phyloP scores from a whole-genome alignment of 345 rosid species.

The Gossypioides kirkii region DNA sequence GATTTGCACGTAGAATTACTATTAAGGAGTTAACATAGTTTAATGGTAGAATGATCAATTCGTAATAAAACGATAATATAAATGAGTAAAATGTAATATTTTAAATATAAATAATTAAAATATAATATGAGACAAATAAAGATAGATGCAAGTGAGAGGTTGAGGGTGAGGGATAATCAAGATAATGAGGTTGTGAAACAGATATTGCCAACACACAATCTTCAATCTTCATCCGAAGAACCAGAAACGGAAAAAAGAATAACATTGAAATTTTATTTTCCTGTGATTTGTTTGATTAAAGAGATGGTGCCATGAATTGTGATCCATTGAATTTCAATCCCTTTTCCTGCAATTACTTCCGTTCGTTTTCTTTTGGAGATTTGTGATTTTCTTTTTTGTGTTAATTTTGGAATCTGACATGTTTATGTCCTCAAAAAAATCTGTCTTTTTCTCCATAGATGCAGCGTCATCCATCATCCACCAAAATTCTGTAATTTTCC shows the following conservation, averaged over 20 bases:
- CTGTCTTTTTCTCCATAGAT: constrained; percentile 44
- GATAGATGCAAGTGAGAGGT: background rate
- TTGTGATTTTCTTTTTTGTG: constrained; percentile 1
- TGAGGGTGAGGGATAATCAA: constrained; percentile 35
- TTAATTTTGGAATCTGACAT: background rate
- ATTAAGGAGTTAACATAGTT: no score
- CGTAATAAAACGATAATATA: no score
- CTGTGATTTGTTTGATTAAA: constrained; percentile 11
- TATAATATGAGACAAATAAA: no score
- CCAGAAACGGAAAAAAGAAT: no score
- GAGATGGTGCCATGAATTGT: constrained; percentile 23
- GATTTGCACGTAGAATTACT: no score
- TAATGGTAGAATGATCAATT: no score
- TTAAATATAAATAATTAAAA: no score
- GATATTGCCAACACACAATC: constrained; percentile 49
- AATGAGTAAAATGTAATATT: no score
- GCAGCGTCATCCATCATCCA: constrained; percentile 30
- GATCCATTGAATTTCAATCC: constrained; percentile 75
- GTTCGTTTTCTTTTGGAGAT: constrained; percentile 33
- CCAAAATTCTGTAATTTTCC: constrained; percentile 2
- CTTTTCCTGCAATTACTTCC: constrained; percentile 46
- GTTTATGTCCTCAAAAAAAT: constrained; percentile 6
- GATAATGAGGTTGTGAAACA: constrained; percentile 51
- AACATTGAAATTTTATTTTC: background rate
- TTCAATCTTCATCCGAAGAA: constrained; percentile 12